Percentiles rank a stretch among this genome's conserved stretches.
Evolutionary conservation across 148 eudicot genomes (phyloP).

Genomic region (Chenopodium album): DNA sequence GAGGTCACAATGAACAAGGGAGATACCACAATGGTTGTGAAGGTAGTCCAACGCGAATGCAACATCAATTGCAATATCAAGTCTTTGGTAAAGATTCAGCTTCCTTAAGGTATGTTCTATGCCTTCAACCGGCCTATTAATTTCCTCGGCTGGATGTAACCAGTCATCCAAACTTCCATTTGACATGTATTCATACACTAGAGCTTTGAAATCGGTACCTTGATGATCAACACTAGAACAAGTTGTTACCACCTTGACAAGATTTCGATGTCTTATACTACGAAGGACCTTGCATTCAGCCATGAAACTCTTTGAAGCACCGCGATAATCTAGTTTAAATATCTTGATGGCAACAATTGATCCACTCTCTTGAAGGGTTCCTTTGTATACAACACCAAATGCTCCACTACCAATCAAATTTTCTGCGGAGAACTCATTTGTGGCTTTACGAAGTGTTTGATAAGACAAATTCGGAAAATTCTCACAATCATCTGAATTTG

Average conservation of each 20-base stretch:
- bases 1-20: constrained; percentile 38
- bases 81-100: constrained; percentile 11
- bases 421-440: constrained; percentile 22
- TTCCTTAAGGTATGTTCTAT: not conserved
- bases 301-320: constrained; percentile 21
- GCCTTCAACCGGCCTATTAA: not conserved
- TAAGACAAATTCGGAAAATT: constrained; percentile 17
- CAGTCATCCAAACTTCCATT: constrained; percentile 23
- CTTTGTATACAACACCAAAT: constrained; percentile 28
- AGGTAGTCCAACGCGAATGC: constrained; percentile 43
- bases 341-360: constrained; percentile 12
- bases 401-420: constrained; percentile 25
- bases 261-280: constrained; percentile 19
- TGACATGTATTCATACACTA: constrained; percentile 20
- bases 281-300: constrained; percentile 18
- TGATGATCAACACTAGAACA: constrained; percentile 21
- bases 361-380: constrained; percentile 11
- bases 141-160: constrained; percentile 9
- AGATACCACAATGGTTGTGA: constrained; percentile 20
- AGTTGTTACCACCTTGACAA: constrained; percentile 16
- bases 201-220: constrained; percentile 23
- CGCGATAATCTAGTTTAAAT: constrained; percentile 7
- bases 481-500: not conserved
- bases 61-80: constrained; percentile 30
- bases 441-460: constrained; percentile 16